Evolutionary conservation across 2,329 filamentous ascomycete genomes (phyloP).

Genomic region (Botrytis fabae): DNA sequence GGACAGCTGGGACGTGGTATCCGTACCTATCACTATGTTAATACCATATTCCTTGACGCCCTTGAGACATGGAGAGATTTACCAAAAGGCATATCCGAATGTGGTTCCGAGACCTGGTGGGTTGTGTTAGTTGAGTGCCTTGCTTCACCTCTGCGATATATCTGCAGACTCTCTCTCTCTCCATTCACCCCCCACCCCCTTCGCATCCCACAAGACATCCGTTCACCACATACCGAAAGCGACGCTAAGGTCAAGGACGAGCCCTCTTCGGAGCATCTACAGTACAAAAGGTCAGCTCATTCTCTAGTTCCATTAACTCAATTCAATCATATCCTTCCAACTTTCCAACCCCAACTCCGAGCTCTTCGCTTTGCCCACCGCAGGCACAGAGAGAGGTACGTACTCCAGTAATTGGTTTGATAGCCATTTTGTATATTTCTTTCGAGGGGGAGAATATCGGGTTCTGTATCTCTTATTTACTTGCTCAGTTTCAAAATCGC

Average conservation of each 20-base stretch:
- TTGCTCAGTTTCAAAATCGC: slow-evolving; percentile 30
- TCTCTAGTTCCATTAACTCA: slow-evolving; percentile 24
- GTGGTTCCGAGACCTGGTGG: slow-evolving; percentile 53
- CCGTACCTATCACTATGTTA: slow-evolving; percentile 39
- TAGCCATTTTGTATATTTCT: slow-evolving; percentile 39
- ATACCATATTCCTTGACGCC: neutral
- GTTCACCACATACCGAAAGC: slow-evolving; percentile 50
- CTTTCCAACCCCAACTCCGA: neutral
- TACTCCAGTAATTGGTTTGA: slow-evolving; percentile 44
- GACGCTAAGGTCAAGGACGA: slow-evolving; percentile 59
- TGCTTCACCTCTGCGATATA: slow-evolving; percentile 17
- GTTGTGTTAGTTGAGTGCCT: slow-evolving; percentile 17
- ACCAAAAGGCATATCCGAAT: slow-evolving; percentile 57
- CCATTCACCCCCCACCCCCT: neutral
- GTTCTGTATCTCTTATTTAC: slow-evolving; percentile 35
- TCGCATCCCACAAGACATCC: neutral
- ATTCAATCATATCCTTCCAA: slow-evolving; percentile 8
- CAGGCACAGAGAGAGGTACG: slow-evolving; percentile 27
- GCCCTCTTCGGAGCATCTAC: slow-evolving; percentile 58
- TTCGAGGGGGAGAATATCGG: slow-evolving; percentile 35
- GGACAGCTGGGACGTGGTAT: slow-evolving; percentile 47
- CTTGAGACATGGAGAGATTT: slow-evolving; percentile 36
- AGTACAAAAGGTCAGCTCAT: slow-evolving; percentile 36
- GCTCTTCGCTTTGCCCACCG: neutral
- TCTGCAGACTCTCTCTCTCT: neutral